phyloP scores from a whole-genome alignment of 305 asterid species.

The Fraxinus xanthoxyloides region DNA sequence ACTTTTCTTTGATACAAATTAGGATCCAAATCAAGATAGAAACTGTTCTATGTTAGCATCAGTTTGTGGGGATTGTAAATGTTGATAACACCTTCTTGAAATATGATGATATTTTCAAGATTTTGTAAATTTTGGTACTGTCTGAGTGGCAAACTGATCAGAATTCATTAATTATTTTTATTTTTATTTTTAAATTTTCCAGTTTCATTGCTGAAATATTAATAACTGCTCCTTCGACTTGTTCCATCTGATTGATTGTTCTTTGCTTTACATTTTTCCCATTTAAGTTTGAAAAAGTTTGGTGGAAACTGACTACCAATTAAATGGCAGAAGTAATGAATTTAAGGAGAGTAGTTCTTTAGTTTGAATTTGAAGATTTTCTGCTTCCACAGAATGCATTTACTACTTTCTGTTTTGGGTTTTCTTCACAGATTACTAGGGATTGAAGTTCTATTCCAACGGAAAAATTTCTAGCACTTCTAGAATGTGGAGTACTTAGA shows the following conservation, averaged over 20 bases:
- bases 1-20: slow-evolving; percentile 19
- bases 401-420: not conserved
- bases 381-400: not conserved
- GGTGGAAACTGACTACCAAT: not conserved
- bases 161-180: slow-evolving; percentile 25
- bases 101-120: slow-evolving; percentile 25
- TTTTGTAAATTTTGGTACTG: slow-evolving; percentile 40
- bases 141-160: slow-evolving; percentile 24
- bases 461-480: not conserved
- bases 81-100: slow-evolving; percentile 29
- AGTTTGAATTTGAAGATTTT: not conserved
- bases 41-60: slow-evolving; percentile 21
- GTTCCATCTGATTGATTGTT: not conserved
- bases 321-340: not conserved
- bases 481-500: not conserved
- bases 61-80: slow-evolving; percentile 53
- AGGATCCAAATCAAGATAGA: slow-evolving; percentile 17
- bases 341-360: not conserved
- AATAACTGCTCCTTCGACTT: not conserved
- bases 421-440: not conserved
- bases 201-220: not conserved
- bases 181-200: slow-evolving; percentile 14
- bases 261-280: not conserved
- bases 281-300: not conserved
- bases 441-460: not conserved